Evolutionary conservation across 306 rosid genomes (phyloP).

Genomic region (Cucumis melo): DNA sequence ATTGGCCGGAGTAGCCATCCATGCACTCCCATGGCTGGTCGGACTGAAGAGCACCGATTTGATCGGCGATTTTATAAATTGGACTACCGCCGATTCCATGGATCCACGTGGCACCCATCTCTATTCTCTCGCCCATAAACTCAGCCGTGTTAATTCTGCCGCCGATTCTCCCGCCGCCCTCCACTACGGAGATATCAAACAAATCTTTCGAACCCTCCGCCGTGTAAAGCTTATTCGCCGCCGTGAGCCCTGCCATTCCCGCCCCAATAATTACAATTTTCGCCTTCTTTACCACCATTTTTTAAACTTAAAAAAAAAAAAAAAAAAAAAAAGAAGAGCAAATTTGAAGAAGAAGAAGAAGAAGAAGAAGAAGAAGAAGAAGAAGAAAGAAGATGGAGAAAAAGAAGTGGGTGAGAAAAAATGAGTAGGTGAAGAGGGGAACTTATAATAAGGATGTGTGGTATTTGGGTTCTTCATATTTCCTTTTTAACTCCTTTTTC

Average conservation of each 20-base stretch:
- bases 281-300: conserved; percentile 71
- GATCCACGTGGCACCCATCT: conserved; percentile 99
- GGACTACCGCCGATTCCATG: conserved; percentile 94
- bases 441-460: conserved; percentile 47
- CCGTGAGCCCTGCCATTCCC: conserved; percentile 96
- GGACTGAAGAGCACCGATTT: conserved; percentile 55
- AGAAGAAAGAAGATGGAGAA: not conserved
- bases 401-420: conserved; percentile 37
- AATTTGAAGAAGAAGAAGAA: not conserved
- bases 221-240: conserved; percentile 74
- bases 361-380: no score
- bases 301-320: not conserved
- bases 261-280: conserved; percentile 85
- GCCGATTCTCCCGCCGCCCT: conserved; percentile 79
- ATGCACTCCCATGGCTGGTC: conserved; percentile 95
- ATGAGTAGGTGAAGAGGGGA: conserved; percentile 36
- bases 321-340: not conserved
- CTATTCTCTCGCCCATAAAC: conserved; percentile 83
- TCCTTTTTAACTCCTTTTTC: not conserved
- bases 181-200: conserved; percentile 72
- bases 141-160: conserved; percentile 87
- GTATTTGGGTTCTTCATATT: conserved; percentile 8
- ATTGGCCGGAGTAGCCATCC: conserved; percentile 50
- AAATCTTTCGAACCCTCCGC: conserved; percentile 31
- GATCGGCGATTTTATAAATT: conserved; percentile 55